A percentile compares a stretch with the other conserved stretches of the same genome.
Conservation (phyloP, 1,284 basidiomycete genomes). For the Ustilago tritici region DNA sequence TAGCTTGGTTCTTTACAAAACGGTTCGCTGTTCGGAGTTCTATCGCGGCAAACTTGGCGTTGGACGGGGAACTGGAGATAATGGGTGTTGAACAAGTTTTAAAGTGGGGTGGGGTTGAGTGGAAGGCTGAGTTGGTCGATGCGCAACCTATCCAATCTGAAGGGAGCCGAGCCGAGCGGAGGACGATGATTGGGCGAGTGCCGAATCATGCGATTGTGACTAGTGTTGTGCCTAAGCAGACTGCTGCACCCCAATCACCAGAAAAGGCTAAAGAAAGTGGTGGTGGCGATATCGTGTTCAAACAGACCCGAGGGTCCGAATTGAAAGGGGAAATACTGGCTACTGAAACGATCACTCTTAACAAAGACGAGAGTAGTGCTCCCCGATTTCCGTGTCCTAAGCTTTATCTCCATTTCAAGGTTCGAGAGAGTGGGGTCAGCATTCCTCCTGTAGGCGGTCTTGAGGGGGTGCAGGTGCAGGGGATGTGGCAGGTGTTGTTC, state of each 20-base stretch:
- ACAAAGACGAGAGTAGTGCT: background rate
- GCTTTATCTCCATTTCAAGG: conserved; percentile 29
- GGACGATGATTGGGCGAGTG: background rate
- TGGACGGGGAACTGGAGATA: conserved; percentile 29
- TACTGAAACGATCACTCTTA: conserved; percentile 28
- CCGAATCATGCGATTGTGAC: conserved; percentile 30
- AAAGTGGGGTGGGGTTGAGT: conserved; percentile 35
- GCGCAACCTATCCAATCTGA: background rate
- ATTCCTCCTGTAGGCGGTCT: conserved; percentile 10
- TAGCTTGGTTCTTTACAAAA: conserved; percentile 33
- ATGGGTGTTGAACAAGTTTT: conserved; percentile 37
- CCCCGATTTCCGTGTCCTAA: conserved; percentile 31
- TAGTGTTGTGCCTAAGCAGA: conserved; percentile 24
- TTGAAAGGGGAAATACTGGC: conserved; percentile 25
- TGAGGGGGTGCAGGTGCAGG: background rate
- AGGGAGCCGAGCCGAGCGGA: background rate
- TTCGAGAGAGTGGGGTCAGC: conserved; percentile 8
- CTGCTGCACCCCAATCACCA: conserved; percentile 1
- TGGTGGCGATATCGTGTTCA: conserved; percentile 14
- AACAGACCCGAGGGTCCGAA: background rate
- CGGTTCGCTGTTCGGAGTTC: conserved; percentile 18
- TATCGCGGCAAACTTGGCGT: conserved; percentile 27
- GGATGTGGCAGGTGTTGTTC: background rate
- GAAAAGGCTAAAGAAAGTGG: conserved; percentile 4
- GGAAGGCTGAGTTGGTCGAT: conserved; percentile 42